These are phyloP conservation scores for Gossypium turneri DNA, from an alignment of 345 rosid species.

Conservation along the genomic window DNA sequence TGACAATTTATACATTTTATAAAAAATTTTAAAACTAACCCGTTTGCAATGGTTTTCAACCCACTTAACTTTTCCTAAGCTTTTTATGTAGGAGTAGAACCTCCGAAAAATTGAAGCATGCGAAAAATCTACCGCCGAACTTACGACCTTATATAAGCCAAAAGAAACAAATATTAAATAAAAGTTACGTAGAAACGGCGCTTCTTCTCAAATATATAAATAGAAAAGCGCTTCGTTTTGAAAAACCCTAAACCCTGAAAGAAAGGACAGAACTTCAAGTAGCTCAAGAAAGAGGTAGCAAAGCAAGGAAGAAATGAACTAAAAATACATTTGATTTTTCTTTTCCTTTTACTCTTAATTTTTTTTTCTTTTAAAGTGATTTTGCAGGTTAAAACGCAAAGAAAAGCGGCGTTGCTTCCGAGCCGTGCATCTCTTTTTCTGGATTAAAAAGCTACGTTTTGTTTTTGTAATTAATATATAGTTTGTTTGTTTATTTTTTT, in stretches of 20 bases:
- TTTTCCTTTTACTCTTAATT: neutral
- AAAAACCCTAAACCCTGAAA: constrained; percentile 2
- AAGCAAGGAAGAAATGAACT: neutral
- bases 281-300: neutral
- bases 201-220: no score
- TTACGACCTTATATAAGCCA: no score
- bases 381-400: neutral
- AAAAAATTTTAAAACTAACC: no score
- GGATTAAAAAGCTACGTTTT: neutral
- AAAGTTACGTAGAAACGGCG: neutral
- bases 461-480: neutral
- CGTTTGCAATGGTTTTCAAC: no score
- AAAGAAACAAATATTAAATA: no score
- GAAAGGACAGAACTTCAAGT: neutral
- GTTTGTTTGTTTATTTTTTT: neutral
- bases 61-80: no score
- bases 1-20: no score
- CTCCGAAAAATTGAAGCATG: no score
- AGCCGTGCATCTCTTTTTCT: neutral
- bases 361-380: neutral
- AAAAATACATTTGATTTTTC: neutral
- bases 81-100: no score
- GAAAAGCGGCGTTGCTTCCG: neutral
- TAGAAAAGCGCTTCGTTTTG: neutral
- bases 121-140: no score